Base-by-base conservation (phyloP, 208 protist genomes). In the Crithidia thermophila region DNA sequence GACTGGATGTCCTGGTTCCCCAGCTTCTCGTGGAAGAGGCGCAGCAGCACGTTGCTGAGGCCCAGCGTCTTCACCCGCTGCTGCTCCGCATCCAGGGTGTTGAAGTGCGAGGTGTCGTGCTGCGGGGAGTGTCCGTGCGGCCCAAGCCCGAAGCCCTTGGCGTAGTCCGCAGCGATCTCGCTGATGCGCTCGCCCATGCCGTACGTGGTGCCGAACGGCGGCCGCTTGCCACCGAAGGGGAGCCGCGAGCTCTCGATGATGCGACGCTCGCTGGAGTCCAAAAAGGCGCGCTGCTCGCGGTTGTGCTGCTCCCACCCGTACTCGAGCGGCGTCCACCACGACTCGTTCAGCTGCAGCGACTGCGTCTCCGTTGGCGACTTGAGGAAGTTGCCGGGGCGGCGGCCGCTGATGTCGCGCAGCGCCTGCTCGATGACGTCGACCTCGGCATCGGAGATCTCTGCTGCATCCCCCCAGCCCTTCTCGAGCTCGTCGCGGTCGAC, bases 401-500 rank as follows among this genome's bases (percentile, higher is more conserved):
- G 73, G 10, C 90, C 93, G 73, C 87, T 91, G 62, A 97, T 97
- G 61, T 97, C 93, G 27, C 90, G 83, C 47, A 97, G 67, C 11
- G 87, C 87, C 69, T 97, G 93, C 75, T 97, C 93, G 55, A 95
- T 87, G 5, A 81, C 85, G 27, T 61, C 43, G 52, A 96, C 79
- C 61, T 95, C 90, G 11, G 75, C 77, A 59, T 91, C 79, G 13
- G 53, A 69, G n/a, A 95, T 78, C 10, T 74, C 67, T 30, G 86
- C 82, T 36, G 79, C 83, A 34, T 79, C 74, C 56, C 78, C 81
- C 84, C 88, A 94, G 23, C 88, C 93, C 30, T 84, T 83, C 72
- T 94, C 84, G 34, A 97, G 68, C 77, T 97, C 93, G 57, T 94
- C 71, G 27, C 90, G 89, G 76, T 97, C 93, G 14, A 95, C 90